phyloP scores from a whole-genome alignment of 208 protist species.

The Acanthamoeba sp. region DNA sequence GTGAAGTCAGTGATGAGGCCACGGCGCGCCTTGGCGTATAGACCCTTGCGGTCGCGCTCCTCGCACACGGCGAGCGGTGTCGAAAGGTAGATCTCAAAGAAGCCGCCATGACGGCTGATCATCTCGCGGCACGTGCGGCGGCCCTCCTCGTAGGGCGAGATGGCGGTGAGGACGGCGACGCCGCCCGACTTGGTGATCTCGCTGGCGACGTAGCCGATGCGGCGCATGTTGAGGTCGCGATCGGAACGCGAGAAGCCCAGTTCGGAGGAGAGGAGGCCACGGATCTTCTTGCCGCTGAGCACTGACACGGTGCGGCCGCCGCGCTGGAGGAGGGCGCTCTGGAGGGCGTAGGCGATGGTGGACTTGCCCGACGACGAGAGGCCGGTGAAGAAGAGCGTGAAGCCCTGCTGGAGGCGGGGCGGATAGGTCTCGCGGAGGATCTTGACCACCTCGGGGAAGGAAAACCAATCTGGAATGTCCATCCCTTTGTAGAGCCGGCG shows the following conservation, averaged over 20 bases:
- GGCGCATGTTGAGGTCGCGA: conserved; percentile 82
- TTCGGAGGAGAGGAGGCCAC: conserved; percentile 81
- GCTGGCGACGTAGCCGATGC: conserved; percentile 82
- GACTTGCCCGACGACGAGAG: conserved; percentile 79
- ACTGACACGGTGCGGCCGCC: conserved; percentile 75
- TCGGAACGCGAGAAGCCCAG: conserved; percentile 80
- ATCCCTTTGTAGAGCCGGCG: conserved; percentile 88
- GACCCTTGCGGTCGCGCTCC: conserved; percentile 82
- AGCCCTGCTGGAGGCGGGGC: conserved; percentile 78
- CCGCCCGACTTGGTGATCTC: conserved; percentile 81
- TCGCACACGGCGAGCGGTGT: conserved; percentile 83
- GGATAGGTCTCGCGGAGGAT: conserved; percentile 85
- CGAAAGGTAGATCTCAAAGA: conserved; percentile 81
- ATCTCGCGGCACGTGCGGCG: conserved; percentile 64
- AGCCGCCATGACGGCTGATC: conserved; percentile 76
- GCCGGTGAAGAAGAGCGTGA: conserved; percentile 85
- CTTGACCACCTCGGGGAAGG: conserved; percentile 88
- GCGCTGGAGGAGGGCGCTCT: conserved; percentile 71
- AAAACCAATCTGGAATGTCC: conserved; percentile 93
- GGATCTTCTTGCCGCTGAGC: conserved; percentile 82
- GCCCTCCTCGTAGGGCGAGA: conserved; percentile 79
- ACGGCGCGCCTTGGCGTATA: conserved; percentile 81
- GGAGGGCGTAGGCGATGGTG: conserved; percentile 82
- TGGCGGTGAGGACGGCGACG: conserved; percentile 81
- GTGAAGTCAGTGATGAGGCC: conserved; percentile 85